Evolutionary conservation across 2,329 filamentous ascomycete genomes (phyloP).

Genomic region (Amylocarpus encephaloides): DNA sequence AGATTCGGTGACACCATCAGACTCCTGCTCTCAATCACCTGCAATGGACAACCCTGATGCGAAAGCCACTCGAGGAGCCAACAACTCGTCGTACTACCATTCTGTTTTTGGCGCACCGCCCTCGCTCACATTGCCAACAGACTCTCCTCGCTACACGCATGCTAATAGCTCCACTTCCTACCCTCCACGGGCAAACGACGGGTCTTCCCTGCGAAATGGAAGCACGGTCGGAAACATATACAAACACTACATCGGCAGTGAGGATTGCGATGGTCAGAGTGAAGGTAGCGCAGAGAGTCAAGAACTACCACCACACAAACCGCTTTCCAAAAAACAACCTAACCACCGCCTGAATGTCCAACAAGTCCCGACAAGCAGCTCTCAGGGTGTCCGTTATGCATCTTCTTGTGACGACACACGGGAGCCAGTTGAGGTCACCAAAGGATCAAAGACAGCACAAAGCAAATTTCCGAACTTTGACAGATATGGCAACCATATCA

Average conservation of each 20-base stretch:
- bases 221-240: conserved; percentile 29
- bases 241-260: conserved; percentile 18
- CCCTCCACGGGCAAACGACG: background rate
- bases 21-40: background rate
- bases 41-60: background rate
- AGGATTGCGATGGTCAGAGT: conserved; percentile 7
- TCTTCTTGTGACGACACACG: conserved; percentile 19
- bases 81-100: conserved; percentile 6
- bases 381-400: conserved; percentile 10
- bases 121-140: conserved; percentile 5
- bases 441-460: conserved; percentile 1
- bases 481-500: background rate
- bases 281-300: background rate
- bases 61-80: background rate
- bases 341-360: background rate
- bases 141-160: background rate
- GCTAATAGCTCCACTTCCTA: background rate
- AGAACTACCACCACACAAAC: conserved; percentile 7
- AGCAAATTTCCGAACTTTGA: no score
- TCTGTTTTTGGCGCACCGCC: conserved; percentile 6
- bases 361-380: conserved; percentile 3
- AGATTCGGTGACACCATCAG: background rate
- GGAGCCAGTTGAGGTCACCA: conserved; percentile 18
- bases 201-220: conserved; percentile 14
- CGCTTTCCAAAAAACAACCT: conserved; percentile 9